Evolutionary conservation across 2,329 filamentous ascomycete species (phyloP).

Genomic region (Phyllosticta citrichinensis): DNA sequence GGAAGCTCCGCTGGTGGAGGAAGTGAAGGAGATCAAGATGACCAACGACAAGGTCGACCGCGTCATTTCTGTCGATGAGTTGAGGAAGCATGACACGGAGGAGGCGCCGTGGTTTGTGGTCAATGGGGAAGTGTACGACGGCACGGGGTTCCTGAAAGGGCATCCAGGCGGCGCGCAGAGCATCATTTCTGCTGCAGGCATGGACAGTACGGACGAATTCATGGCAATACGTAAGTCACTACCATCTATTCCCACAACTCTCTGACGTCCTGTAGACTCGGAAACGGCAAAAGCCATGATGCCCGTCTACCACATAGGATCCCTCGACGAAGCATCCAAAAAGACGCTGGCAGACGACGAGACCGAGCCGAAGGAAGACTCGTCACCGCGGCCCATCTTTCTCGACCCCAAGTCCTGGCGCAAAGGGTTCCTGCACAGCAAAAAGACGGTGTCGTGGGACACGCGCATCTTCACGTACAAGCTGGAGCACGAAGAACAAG

Average conservation of each 20-base stretch:
- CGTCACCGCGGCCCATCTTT: conserved; percentile 50
- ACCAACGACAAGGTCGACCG: conserved; percentile 56
- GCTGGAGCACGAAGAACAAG: conserved; percentile 61
- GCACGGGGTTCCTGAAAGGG: conserved; percentile 65
- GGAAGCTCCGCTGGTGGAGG: conserved; percentile 35
- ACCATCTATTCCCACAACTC: neutral
- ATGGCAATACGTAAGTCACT: conserved; percentile 72
- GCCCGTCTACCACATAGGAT: conserved; percentile 73
- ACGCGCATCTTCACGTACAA: conserved; percentile 73
- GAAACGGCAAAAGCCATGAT: conserved; percentile 92
- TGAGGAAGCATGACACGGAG: conserved; percentile 56
- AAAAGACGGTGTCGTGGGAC: conserved; percentile 63
- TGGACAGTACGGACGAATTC: conserved; percentile 81
- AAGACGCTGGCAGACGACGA: conserved; percentile 42
- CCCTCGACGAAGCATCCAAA: conserved; percentile 52
- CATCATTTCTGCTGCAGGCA: conserved; percentile 70
- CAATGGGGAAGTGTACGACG: conserved; percentile 81
- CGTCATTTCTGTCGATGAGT: conserved; percentile 58
- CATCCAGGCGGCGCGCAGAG: conserved; percentile 83
- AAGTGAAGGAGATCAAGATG: conserved; percentile 63
- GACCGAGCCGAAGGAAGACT: conserved; percentile 30
- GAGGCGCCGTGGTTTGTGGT: conserved; percentile 77
- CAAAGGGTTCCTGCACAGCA: conserved; percentile 59
- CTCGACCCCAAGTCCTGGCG: conserved; percentile 63
- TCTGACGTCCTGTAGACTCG: conserved; percentile 51